Conservation (phyloP, 1,284 basidiomycete species). For the Tylopilus sp. region DNA sequence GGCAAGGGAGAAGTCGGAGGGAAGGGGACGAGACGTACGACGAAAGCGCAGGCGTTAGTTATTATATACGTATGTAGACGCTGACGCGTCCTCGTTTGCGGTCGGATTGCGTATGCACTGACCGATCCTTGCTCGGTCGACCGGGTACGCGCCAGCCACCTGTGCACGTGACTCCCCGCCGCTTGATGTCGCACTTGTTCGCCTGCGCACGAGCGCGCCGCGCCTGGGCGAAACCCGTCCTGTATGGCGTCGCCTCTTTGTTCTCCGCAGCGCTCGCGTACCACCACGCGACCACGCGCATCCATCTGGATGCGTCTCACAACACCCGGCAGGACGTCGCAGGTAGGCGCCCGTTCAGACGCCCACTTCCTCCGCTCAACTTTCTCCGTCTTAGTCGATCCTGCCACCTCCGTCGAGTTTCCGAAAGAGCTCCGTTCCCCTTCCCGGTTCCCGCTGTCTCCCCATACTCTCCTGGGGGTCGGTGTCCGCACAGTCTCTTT, state of each 20-base stretch:
- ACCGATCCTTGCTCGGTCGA: not conserved
- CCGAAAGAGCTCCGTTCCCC: conserved; percentile 62
- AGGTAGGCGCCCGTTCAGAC: conserved; percentile 16
- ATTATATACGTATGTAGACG: conserved; percentile 18
- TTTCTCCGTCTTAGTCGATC: conserved; percentile 47
- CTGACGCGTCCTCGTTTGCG: conserved; percentile 28
- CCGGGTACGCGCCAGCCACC: not conserved
- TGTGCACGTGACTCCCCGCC: conserved; percentile 19
- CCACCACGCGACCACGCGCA: conserved; percentile 18
- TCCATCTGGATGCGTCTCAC: conserved; percentile 42
- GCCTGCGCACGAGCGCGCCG: not conserved
- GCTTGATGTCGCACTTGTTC: conserved; percentile 14
- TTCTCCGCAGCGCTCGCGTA: conserved; percentile 34
- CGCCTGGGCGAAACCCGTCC: conserved; percentile 19
- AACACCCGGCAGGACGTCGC: conserved; percentile 17
- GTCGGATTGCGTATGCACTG: conserved; percentile 15
- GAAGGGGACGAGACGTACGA: conserved; percentile 31
- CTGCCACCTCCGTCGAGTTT: conserved; percentile 69
- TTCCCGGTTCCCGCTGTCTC: conserved; percentile 58
- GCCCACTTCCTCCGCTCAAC: not conserved
- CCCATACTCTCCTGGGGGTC: conserved; percentile 71
- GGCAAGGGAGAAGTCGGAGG: conserved; percentile 13
- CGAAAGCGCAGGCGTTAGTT: conserved; percentile 5
- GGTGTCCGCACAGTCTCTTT: conserved; percentile 87
- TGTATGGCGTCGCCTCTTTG: conserved; percentile 39